Evolutionary conservation across 257 asterid genomes (phyloP).

Genomic region (Rauvolfia tetraphylla): DNA sequence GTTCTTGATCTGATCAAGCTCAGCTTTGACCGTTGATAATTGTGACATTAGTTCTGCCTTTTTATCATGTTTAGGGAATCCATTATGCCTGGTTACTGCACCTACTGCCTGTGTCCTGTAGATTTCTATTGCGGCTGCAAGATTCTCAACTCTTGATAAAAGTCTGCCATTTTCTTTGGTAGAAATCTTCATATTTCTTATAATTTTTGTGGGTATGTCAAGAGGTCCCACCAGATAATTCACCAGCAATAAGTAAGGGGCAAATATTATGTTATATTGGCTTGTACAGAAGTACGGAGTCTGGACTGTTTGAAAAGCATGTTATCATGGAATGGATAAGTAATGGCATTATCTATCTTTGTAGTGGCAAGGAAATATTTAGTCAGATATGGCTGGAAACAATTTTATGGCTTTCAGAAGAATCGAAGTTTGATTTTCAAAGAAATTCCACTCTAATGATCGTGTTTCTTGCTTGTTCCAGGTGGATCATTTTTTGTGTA

Average conservation of each 20-base stretch:
- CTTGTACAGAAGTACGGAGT: neutral
- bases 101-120: neutral
- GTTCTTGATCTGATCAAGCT: too few relatives aligned
- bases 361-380: neutral
- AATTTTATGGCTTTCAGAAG: neutral
- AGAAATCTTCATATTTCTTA: neutral
- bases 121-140: neutral
- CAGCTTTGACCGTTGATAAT: too few relatives aligned
- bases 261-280: neutral
- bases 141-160: neutral
- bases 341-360: neutral
- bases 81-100: neutral
- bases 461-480: constrained; percentile 28
- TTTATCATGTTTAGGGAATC: neutral
- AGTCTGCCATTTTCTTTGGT: neutral
- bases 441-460: neutral
- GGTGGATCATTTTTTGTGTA: constrained; percentile 66
- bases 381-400: neutral
- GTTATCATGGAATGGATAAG: neutral
- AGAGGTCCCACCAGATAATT: too few relatives aligned
- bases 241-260: neutral
- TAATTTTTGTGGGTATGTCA: neutral
- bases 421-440: neutral
- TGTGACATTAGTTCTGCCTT: neutral
- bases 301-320: neutral